A percentile compares a stretch with the other conserved stretches of the same genome.
Evolutionary conservation across 768 basidiomycete species (phyloP).

Genomic region (Pleurotus salmoneostramineus): DNA sequence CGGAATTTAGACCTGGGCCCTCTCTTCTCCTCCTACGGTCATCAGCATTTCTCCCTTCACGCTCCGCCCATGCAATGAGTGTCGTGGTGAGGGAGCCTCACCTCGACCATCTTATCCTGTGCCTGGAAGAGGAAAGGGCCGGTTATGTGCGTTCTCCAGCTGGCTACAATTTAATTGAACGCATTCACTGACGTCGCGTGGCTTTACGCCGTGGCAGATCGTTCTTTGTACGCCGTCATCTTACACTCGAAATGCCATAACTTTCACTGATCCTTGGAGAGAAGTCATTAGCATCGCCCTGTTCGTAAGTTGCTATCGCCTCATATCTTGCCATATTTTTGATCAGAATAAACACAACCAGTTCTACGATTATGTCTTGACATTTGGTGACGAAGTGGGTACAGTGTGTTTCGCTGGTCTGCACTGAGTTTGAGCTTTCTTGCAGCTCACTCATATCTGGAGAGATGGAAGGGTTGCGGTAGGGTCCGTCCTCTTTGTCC

Average conservation of each 20-base stretch:
- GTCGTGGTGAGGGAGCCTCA: neutral
- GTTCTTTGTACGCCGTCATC: neutral
- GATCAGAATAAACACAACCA: neutral
- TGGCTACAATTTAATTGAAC: neutral
- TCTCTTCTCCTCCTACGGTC: neutral
- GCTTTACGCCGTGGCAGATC: neutral
- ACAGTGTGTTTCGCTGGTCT: neutral
- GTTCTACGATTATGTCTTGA: constrained; percentile 2
- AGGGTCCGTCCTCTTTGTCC: neutral
- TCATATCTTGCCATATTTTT: neutral
- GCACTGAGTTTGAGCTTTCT: neutral
- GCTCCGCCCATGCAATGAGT: neutral
- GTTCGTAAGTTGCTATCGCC: neutral
- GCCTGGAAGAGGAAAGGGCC: neutral
- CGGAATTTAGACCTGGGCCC: neutral
- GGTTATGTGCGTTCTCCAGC: neutral
- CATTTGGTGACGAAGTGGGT: neutral
- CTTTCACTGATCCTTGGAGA: neutral
- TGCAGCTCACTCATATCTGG: constrained; percentile 3
- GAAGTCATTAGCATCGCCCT: neutral
- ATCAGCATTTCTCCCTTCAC: neutral
- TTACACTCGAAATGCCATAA: neutral
- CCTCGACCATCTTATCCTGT: neutral
- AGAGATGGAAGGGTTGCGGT: neutral
- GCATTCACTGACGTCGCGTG: neutral